phyloP scores from a whole-genome alignment of 176 grass and related monocot species.

The Hsuehochloa calcarea region DNA sequence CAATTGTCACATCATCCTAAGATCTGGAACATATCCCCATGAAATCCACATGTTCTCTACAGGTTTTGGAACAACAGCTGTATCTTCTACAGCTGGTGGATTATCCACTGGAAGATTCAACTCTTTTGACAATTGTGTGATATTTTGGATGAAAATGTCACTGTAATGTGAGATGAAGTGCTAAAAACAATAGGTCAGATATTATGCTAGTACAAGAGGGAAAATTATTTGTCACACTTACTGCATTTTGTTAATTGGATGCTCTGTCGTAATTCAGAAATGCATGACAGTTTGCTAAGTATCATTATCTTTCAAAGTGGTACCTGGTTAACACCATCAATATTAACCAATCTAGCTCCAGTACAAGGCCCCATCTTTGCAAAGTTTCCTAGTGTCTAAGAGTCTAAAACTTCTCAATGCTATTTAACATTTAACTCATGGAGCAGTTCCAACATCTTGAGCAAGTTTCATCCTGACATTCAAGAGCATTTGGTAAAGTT shows the following conservation, averaged over 20 bases:
- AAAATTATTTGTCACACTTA: neutral
- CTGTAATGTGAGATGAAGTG: no score
- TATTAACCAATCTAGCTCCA: conserved; percentile 76
- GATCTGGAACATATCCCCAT: no score
- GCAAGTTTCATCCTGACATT: conserved; percentile 77
- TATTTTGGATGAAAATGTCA: no score
- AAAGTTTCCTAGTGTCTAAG: conserved; percentile 57
- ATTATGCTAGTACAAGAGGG: no score
- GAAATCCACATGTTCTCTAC: no score
- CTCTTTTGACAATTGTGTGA: no score
- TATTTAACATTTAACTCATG: conserved; percentile 62
- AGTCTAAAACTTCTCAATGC: neutral
- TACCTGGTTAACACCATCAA: conserved; percentile 97
- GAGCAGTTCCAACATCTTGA: conserved; percentile 72
- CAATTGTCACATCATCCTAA: no score
- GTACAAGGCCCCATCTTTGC: conserved; percentile 80
- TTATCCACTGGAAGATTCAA: no score
- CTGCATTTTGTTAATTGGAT: neutral
- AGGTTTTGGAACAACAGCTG: no score
- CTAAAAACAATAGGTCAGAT: no score
- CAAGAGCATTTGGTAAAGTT: conserved; percentile 69
- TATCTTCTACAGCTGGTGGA: no score
- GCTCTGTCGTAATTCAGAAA: neutral
- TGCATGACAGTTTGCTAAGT: neutral
- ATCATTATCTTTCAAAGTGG: conserved; percentile 4